Conservation (phyloP, 768 basidiomycete genomes). For the Sporobolomyces phaffii region DNA sequence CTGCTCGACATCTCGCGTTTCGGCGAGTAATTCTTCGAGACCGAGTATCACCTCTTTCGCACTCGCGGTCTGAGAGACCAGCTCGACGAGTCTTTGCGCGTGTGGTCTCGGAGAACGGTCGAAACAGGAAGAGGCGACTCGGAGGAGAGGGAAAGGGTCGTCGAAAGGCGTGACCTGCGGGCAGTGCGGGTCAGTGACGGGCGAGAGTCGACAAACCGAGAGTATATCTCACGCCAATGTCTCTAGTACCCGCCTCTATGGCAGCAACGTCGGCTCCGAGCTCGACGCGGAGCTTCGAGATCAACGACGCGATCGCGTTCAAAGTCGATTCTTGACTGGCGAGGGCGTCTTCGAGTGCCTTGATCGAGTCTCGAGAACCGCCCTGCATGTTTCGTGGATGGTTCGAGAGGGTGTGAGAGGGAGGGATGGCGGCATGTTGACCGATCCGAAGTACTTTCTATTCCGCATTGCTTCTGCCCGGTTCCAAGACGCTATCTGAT, state of each 20-base stretch:
- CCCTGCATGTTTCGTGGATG: too few species aligned
- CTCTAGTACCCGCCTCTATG: background rate
- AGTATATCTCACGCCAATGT: too few species aligned
- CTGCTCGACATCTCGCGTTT: background rate
- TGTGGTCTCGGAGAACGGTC: background rate
- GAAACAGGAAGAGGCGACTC: background rate
- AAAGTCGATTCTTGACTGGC: too few species aligned
- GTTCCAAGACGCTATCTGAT: too few species aligned
- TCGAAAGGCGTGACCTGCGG: background rate
- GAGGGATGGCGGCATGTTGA: too few species aligned
- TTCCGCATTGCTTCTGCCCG: too few species aligned
- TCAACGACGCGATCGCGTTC: background rate
- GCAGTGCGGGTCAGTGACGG: background rate
- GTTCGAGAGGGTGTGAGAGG: too few species aligned
- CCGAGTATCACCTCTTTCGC: slow-evolving; percentile 7
- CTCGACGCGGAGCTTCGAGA: background rate
- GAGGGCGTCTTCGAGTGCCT: too few species aligned
- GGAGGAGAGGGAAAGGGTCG: slow-evolving; percentile 6
- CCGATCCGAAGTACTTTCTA: too few species aligned
- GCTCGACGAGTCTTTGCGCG: background rate
- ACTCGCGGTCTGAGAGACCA: background rate
- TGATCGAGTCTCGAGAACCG: too few species aligned
- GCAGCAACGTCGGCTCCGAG: background rate
- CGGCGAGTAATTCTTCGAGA: background rate
- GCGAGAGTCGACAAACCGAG: background rate